Evolutionary conservation across 108 stramenopile genomes (phyloP), one percentile per base, ranked within the genome.

Genomic region (Mediolabrus comicus): DNA sequence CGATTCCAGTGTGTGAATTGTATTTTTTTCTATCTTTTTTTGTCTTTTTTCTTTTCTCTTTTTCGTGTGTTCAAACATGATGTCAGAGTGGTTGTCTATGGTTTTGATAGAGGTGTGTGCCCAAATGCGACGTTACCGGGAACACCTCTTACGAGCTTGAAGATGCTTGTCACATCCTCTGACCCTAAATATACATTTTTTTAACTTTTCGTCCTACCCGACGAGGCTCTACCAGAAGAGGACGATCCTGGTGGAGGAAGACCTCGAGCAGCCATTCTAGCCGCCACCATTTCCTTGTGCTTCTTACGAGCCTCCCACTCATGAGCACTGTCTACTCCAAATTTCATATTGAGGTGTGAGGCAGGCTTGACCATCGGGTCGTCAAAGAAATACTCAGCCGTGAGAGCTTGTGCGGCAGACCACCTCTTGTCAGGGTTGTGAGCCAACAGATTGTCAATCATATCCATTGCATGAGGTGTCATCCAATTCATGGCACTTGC

Each of bases 301-400:
- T 94, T 94, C 53, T 80, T 79, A 28, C 87, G 83, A 55, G 86
- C 77, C 19, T 82, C 88, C 86, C 86, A 85, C 56, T 95, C 94
- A 56, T 95, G 94, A 10, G 87, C 90, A 32, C 85, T 89, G 2
- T 82, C 71, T 14, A 95, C 87, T 46, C 84, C 64, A 65, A 95
- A 90, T 51, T 86, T 89, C 94, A 95, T 95, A 39, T 78, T 71
- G 53, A 95, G 86, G 41, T 95, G 66, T n/a, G 82, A 60, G 2
- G 91, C 85, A 56, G 79, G 62, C 71, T 95, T 95, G 24, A 87
- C 77, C 29, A 92, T 79, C 0, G 94, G 94, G 51, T 80, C 81
- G 11, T 95, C 94, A 61, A 87, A 94, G 71, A 95, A 95, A 74
- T 90, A 95, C 6, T 95, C 94, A 2, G 94, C 94, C 22, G 74